Evolutionary conservation across 768 basidiomycete genomes (phyloP).

Genomic region (Roridomyces roridus): DNA sequence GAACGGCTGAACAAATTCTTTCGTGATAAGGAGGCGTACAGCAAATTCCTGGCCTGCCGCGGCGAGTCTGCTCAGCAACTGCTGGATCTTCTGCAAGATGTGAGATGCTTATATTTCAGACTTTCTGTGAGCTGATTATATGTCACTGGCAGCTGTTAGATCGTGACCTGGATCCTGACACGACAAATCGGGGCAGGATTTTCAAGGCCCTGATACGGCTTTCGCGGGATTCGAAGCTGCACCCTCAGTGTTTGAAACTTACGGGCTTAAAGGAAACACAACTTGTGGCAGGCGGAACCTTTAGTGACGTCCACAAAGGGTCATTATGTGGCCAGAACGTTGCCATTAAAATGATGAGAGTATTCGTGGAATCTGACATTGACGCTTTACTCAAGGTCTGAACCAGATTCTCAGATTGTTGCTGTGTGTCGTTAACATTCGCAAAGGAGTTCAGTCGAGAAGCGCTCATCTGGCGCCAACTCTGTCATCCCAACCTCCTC

Average conservation of each 20-base stretch:
- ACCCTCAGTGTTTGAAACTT: slow-evolving; percentile 15
- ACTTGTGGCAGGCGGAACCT: slow-evolving; percentile 19
- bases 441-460: slow-evolving; percentile 18
- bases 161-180: neutral
- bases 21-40: neutral
- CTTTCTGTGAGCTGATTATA: neutral
- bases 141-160: slow-evolving; percentile 14
- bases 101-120: neutral
- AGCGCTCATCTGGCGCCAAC: slow-evolving; percentile 27
- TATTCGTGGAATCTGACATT: slow-evolving; percentile 6
- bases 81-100: slow-evolving; percentile 19
- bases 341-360: slow-evolving; percentile 19
- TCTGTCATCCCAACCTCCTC: slow-evolving; percentile 28
- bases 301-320: slow-evolving; percentile 19
- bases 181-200: too few relatives aligned
- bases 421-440: too few relatives aligned
- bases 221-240: slow-evolving; percentile 10
- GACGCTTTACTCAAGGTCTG: slow-evolving; percentile 9
- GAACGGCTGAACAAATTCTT: too few relatives aligned
- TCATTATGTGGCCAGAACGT: slow-evolving; percentile 12
- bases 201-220: slow-evolving; percentile 11
- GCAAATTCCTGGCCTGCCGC: neutral
- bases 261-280: slow-evolving; percentile 5
- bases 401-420: too few relatives aligned
- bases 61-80: neutral